Percentiles rank a stretch among this genome's conserved stretches.
phyloP scores from a whole-genome alignment of 176 grass and related monocot species.

The Cymbopogon citratus region DNA sequence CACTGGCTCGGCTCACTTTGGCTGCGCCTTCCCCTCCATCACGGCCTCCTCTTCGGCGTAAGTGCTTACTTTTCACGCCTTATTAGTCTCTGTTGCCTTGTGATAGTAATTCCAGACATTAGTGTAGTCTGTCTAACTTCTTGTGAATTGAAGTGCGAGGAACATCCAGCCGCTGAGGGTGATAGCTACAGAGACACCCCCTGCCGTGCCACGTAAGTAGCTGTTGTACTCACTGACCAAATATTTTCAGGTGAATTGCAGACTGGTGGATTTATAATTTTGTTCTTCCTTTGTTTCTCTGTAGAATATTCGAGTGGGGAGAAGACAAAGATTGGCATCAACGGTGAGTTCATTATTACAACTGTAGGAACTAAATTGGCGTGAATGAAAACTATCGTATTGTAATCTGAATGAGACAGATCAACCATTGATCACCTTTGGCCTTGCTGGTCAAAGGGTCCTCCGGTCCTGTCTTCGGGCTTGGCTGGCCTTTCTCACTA shows the following conservation, averaged over 20 bases:
- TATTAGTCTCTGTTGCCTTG: neutral
- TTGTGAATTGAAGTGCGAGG: slow-evolving; percentile 39
- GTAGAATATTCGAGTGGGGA: slow-evolving; percentile 72
- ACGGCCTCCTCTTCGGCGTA: slow-evolving; percentile 25
- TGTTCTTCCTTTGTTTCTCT: slow-evolving; percentile 9
- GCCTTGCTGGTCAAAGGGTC: neutral
- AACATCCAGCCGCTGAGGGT: slow-evolving; percentile 61
- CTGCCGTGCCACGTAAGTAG: slow-evolving; percentile 58
- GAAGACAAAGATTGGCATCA: slow-evolving; percentile 88
- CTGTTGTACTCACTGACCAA: neutral
- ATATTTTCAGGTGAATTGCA: neutral
- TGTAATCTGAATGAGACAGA: neutral
- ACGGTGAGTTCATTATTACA: slow-evolving; percentile 51
- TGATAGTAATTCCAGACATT: neutral
- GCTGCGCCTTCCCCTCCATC: slow-evolving; percentile 28
- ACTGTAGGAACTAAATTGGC: neutral
- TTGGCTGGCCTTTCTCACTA: neutral
- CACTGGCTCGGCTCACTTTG: neutral
- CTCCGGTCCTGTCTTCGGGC: neutral
- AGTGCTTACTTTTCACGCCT: neutral
- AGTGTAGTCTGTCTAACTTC: neutral
- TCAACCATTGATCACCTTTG: neutral
- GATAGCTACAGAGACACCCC: slow-evolving; percentile 70
- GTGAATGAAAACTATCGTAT: neutral
- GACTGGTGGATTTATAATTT: neutral